Evolutionary conservation across 2,329 filamentous ascomycete species (phyloP).

Genomic region (Paecilomyces niveus): DNA sequence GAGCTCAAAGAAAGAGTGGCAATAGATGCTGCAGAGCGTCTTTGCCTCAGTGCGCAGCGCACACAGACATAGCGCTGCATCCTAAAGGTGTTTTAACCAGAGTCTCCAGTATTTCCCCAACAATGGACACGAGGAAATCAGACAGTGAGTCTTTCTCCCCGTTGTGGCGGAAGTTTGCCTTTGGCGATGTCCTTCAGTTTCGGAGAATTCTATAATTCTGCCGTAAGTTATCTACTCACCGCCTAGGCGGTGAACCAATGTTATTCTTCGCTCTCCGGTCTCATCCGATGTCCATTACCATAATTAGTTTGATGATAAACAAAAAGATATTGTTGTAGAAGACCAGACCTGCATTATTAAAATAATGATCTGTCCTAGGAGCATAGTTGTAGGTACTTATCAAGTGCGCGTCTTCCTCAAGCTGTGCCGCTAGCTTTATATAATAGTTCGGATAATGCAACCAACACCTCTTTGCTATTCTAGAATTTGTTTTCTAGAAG

Average conservation of each 20-base stretch:
- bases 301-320: too few relatives aligned
- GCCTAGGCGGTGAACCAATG: not conserved
- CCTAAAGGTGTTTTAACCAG: conserved; percentile 5
- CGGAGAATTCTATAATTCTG: not conserved
- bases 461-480: too few relatives aligned
- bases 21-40: conserved; percentile 3
- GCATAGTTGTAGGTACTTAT: too few relatives aligned
- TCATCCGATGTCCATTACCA: too few relatives aligned
- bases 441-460: too few relatives aligned
- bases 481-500: too few relatives aligned
- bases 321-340: too few relatives aligned
- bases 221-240: not conserved
- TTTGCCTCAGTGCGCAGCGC: conserved; percentile 8
- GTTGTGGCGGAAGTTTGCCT: not conserved
- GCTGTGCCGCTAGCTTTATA: too few relatives aligned
- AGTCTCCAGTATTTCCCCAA: conserved; percentile 8
- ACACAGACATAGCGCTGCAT: conserved; percentile 7
- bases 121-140: not conserved
- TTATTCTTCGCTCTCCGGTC: not conserved
- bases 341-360: too few relatives aligned
- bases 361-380: too few relatives aligned
- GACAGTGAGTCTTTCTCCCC: not conserved
- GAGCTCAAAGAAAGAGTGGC: conserved; percentile 1
- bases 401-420: too few relatives aligned
- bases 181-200: not conserved